Evolutionary conservation across 305 asterid genomes (phyloP).

Genomic region (Salvia sclarea): DNA sequence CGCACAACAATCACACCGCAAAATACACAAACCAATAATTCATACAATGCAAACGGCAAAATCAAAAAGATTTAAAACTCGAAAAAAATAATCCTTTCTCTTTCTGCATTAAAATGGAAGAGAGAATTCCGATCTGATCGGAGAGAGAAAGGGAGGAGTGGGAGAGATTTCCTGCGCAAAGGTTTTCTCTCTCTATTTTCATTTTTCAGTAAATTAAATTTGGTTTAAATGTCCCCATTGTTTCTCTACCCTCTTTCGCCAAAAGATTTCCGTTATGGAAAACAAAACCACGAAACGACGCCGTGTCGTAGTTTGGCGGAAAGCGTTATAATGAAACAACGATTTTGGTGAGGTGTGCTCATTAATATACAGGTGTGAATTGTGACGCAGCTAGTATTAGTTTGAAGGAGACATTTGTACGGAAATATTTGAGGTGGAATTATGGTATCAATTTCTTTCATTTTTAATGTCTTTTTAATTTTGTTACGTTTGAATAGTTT

Average conservation of each 20-base stretch:
- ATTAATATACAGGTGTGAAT: not conserved
- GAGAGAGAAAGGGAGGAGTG: constrained; percentile 32
- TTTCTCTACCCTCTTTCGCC: constrained; percentile 23
- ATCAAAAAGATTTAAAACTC: not conserved
- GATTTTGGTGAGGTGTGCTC: constrained; percentile 23
- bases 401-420: constrained; percentile 24
- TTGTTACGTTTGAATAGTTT: too few relatives aligned
- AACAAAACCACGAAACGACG: not conserved
- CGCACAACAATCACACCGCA: constrained; percentile 24
- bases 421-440: constrained; percentile 27
- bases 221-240: constrained; percentile 25
- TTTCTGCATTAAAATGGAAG: constrained; percentile 19
- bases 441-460: not conserved
- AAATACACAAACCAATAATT: not conserved
- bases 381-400: constrained; percentile 22
- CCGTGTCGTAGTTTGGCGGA: too few relatives aligned
- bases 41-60: constrained; percentile 19
- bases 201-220: constrained; percentile 13
- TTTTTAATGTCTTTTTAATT: not conserved
- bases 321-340: not conserved
- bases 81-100: constrained; percentile 6
- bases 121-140: constrained; percentile 48
- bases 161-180: constrained; percentile 33
- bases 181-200: not conserved
- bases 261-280: constrained; percentile 28